These are phyloP conservation scores for Gossypium schwendimanii DNA, from an alignment of 441 rosid species.

Conservation along the genomic window DNA sequence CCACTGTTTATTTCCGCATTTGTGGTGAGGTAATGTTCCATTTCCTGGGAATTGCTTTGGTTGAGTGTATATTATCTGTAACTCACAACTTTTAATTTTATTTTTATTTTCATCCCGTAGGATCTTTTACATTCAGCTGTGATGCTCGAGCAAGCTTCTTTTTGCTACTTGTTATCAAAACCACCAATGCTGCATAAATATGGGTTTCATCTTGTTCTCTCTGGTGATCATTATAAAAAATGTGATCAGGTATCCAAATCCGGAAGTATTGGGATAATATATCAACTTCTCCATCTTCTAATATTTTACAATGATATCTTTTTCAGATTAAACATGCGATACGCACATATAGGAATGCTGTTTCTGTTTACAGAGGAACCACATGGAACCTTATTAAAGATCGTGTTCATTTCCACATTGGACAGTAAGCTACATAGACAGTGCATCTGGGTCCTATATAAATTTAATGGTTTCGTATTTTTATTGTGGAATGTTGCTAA, in stretches of 20 bases:
- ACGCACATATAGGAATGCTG: conserved; percentile 82
- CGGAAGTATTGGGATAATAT: conserved; percentile 7
- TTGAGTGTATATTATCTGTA: conserved; percentile 11
- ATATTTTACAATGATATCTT: conserved; percentile 9
- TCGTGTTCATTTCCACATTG: conserved; percentile 90
- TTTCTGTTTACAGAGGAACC: conserved; percentile 77
- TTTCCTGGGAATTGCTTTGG: conserved; percentile 26
- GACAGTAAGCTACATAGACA: conserved; percentile 67
- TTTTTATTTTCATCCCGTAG: conserved; percentile 30
- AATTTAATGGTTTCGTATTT: conserved; percentile 10
- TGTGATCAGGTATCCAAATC: conserved; percentile 78
- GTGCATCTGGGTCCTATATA: conserved; percentile 16
- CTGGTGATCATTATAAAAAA: conserved; percentile 87
- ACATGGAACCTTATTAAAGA: conserved; percentile 89
- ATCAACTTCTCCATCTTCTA: conserved; percentile 6
- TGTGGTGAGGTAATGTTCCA: conserved; percentile 71
- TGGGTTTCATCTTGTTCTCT: conserved; percentile 97
- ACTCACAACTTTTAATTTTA: conserved; percentile 13
- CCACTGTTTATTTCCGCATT: conserved; percentile 83
- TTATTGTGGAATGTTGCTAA: conserved; percentile 18
- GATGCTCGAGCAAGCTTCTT: conserved; percentile 99
- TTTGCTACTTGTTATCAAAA: conserved; percentile 80
- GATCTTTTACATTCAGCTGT: conserved; percentile 94
- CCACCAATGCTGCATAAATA: conserved; percentile 93
- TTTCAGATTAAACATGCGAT: conserved; percentile 87